These are phyloP conservation scores for Candida orba DNA, from an alignment of 805 yeast genomes.

Conservation along the genomic window DNA sequence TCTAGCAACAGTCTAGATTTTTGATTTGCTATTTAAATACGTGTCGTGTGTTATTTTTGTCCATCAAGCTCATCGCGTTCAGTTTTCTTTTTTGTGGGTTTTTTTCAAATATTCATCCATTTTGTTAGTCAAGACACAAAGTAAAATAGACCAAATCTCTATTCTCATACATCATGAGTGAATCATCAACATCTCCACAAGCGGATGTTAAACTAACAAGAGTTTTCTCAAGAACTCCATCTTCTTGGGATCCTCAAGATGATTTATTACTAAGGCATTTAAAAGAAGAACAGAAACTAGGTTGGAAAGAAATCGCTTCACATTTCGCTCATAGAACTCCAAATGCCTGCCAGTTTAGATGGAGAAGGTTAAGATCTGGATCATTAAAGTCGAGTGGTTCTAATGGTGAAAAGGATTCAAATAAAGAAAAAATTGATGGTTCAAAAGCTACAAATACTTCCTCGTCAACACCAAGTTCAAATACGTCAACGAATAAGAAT, in stretches of 20 bases:
- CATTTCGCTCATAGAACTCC: conserved; percentile 79
- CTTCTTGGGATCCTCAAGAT: conserved; percentile 76
- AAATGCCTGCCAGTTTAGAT: conserved; percentile 83
- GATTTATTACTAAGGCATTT: conserved; percentile 64
- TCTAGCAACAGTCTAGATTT: too few species aligned
- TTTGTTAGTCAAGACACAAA: too few species aligned
- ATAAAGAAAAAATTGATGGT: background rate
- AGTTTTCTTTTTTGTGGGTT: background rate
- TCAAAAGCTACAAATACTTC: too few species aligned
- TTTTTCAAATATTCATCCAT: background rate
- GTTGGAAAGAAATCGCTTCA: conserved; percentile 83
- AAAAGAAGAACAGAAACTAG: conserved; percentile 76
- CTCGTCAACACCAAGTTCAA: conserved; percentile 12
- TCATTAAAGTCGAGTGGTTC: conserved; percentile 25
- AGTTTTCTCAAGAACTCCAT: conserved; percentile 32
- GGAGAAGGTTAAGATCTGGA: conserved; percentile 62
- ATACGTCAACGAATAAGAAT: background rate
- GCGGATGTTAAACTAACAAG: conserved; percentile 19
- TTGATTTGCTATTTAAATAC: too few species aligned
- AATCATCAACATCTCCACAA: conserved; percentile 20
- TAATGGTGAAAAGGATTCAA: background rate
- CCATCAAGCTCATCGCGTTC: conserved; percentile 6
- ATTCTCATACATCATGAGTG: conserved; percentile 3
- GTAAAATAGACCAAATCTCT: too few species aligned
- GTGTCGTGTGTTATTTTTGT: background rate